Percentiles rank a stretch among this genome's conserved stretches.
phyloP scores from a whole-genome alignment of 2,329 filamentous ascomycete species.

The Aspergillus fumigatiaffinis region DNA sequence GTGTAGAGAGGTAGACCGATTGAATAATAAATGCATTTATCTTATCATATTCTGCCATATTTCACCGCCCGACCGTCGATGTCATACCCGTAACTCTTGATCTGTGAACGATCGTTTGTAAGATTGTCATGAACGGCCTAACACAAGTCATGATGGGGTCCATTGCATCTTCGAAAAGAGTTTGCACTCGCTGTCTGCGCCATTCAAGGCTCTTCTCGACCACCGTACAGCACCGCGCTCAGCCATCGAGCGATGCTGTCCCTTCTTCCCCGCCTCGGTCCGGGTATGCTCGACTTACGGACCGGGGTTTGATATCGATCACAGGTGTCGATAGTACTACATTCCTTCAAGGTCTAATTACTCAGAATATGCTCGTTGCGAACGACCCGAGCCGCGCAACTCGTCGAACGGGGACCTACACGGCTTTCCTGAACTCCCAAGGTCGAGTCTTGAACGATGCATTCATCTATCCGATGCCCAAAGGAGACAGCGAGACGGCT shows the following conservation, averaged over 20 bases:
- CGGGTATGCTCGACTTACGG: slow-evolving; percentile 56
- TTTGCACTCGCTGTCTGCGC: slow-evolving; percentile 29
- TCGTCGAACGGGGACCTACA: slow-evolving; percentile 60
- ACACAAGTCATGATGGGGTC: slow-evolving; percentile 31
- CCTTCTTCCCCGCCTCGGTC: slow-evolving; percentile 37
- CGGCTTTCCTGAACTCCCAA: slow-evolving; percentile 79
- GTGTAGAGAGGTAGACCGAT: neutral
- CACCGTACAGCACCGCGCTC: slow-evolving; percentile 12
- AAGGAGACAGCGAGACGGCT: slow-evolving; percentile 17
- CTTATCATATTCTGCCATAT: slow-evolving; percentile 16
- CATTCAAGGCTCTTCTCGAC: slow-evolving; percentile 30
- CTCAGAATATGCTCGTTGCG: slow-evolving; percentile 60
- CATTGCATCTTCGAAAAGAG: slow-evolving; percentile 17
- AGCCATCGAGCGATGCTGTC: slow-evolving; percentile 18
- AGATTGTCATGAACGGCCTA: neutral
- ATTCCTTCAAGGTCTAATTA: slow-evolving; percentile 86
- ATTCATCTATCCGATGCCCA: slow-evolving; percentile 71
- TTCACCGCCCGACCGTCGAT: slow-evolving; percentile 21
- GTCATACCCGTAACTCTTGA: slow-evolving; percentile 20
- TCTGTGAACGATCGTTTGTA: slow-evolving; percentile 19
- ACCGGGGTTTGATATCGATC: slow-evolving; percentile 74
- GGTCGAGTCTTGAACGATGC: slow-evolving; percentile 85
- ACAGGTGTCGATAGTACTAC: slow-evolving; percentile 73
- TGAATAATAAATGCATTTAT: neutral
- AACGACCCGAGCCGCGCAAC: slow-evolving; percentile 36